phyloP scores from a whole-genome alignment of 164 flowering plant genomes.

The Macadamia tetraphylla region DNA sequence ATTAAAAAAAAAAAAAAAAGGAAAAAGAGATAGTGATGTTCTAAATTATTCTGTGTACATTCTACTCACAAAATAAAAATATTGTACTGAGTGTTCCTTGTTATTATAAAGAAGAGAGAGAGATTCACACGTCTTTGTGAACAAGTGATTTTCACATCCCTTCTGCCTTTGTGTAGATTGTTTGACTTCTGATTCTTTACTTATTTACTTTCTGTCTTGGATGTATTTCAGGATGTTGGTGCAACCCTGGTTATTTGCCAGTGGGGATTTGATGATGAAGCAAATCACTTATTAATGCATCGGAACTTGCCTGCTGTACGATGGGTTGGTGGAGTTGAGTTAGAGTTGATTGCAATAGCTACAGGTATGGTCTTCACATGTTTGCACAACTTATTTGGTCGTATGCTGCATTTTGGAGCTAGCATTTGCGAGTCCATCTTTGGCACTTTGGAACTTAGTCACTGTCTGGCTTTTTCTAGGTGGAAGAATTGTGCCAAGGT shows the following conservation, averaged over 20 bases:
- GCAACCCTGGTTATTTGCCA: conserved; percentile 97
- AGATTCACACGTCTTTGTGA: not conserved
- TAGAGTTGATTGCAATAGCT: conserved; percentile 95
- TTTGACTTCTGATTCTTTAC: too few relatives aligned
- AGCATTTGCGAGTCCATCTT: not conserved
- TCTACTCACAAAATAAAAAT: too few relatives aligned
- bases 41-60: too few relatives aligned
- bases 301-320: conserved; percentile 94
- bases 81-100: too few relatives aligned
- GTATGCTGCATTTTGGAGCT: not conserved
- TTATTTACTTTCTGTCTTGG: not conserved
- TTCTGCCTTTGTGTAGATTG: not conserved
- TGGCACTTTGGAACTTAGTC: not conserved
- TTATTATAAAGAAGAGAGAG: too few relatives aligned
- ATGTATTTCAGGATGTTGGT: conserved; percentile 82
- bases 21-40: too few relatives aligned
- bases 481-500: conserved; percentile 98
- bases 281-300: conserved; percentile 91
- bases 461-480: conserved; percentile 35
- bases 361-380: conserved; percentile 48
- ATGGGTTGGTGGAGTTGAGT: conserved; percentile 99
- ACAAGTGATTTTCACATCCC: not conserved
- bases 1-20: too few relatives aligned
- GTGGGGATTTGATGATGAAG: conserved; percentile 99
- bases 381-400: not conserved